Conservation (phyloP, 257 asterid genomes). For the Mitragyna speciosa region DNA sequence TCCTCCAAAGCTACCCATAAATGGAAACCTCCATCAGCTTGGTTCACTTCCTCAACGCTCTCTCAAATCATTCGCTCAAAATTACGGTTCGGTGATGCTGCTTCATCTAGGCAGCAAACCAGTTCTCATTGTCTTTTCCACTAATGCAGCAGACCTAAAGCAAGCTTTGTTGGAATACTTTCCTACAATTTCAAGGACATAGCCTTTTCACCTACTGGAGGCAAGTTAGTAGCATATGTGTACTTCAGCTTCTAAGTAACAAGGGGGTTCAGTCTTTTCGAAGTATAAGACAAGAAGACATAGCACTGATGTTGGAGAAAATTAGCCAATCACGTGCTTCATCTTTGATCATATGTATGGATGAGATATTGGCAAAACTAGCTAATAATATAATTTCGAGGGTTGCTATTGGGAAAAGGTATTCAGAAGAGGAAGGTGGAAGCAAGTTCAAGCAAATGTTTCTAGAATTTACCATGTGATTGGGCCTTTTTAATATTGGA, state of each 20-base stretch:
- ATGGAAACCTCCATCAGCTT: too few relatives aligned
- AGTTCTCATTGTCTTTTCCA: too few relatives aligned
- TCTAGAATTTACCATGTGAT: too few relatives aligned
- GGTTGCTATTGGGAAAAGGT: background rate
- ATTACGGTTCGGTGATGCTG: too few relatives aligned
- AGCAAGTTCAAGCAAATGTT: constrained; percentile 1
- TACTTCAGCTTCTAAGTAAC: background rate
- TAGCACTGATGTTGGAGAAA: constrained; percentile 2
- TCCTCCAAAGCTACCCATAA: too few relatives aligned
- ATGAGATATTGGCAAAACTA: background rate
- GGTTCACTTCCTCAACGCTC: too few relatives aligned
- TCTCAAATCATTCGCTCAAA: too few relatives aligned
- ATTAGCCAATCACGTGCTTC: background rate
- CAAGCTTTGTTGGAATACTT: too few relatives aligned
- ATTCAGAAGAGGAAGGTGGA: background rate
- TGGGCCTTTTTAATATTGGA: too few relatives aligned
- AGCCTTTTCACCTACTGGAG: background rate
- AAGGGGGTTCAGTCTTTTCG: background rate
- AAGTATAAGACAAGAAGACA: constrained; percentile 6
- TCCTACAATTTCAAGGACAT: too few relatives aligned
- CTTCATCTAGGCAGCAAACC: too few relatives aligned
- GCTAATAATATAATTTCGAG: constrained; percentile 5
- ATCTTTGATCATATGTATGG: background rate
- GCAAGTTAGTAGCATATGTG: constrained; percentile 10
- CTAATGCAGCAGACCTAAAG: too few relatives aligned